These are phyloP conservation scores for Orbilia quercus DNA, from an alignment of 2,329 filamentous ascomycete genomes.

Conservation along the genomic window DNA sequence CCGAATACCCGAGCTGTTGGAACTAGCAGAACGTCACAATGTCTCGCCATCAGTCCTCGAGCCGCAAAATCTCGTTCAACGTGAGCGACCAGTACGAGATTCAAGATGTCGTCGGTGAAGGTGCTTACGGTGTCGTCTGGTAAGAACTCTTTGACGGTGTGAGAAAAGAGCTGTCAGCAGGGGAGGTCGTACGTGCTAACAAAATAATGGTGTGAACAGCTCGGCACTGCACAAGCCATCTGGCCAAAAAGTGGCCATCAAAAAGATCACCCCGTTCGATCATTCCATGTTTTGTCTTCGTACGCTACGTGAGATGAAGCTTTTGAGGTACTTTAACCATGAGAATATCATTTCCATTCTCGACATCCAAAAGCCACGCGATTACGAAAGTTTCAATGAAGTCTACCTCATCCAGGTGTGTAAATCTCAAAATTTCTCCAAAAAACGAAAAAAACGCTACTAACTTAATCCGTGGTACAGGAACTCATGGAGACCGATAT, in stretches of 20 bases:
- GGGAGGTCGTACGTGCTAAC: conserved; percentile 3
- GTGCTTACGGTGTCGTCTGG: conserved; percentile 98
- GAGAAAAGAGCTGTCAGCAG: conserved; percentile 19
- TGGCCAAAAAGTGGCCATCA: conserved; percentile 98
- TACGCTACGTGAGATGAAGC: conserved; percentile 98
- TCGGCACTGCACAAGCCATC: conserved; percentile 98
- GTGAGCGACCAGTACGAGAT: conserved; percentile 99
- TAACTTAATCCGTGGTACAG: conserved; percentile 66
- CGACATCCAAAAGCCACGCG: conserved; percentile 97
- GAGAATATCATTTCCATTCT: conserved; percentile 99
- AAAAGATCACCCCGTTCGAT: conserved; percentile 99
- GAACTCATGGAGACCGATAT: conserved; percentile 99
- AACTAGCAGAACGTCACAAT: conserved; percentile 32
- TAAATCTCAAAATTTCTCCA: neutral
- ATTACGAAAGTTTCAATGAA: conserved; percentile 95
- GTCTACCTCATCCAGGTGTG: conserved; percentile 97
- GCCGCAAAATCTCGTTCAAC: conserved; percentile 98
- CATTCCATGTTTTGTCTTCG: conserved; percentile 98
- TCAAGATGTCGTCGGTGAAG: conserved; percentile 98
- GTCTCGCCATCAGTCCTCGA: conserved; percentile 64
- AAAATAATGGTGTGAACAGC: conserved; percentile 65
- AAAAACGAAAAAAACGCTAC: conserved; percentile 14
- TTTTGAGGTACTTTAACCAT: conserved; percentile 98
- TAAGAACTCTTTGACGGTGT: conserved; percentile 64
- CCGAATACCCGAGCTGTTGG: conserved; percentile 29